Evolutionary conservation across 768 basidiomycete genomes (phyloP).

Genomic region (Termitomyces sp.): DNA sequence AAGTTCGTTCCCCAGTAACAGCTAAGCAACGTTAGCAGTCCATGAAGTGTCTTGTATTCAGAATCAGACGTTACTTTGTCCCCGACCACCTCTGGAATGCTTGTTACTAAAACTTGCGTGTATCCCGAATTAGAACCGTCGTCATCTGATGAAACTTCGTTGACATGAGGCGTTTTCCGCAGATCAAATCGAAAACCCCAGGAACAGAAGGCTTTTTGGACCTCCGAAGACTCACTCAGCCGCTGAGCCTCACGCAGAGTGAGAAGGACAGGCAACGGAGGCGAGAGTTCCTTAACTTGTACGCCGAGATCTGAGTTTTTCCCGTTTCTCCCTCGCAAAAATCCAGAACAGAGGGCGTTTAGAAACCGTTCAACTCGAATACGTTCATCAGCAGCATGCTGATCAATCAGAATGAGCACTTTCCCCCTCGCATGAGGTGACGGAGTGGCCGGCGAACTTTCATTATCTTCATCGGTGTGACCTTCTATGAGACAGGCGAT

Average conservation of each 20-base stretch:
- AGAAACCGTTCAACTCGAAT: slow-evolving; percentile 85
- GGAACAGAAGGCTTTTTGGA: slow-evolving; percentile 43
- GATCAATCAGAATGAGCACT: slow-evolving; percentile 79
- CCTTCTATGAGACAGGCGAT: slow-evolving; percentile 62
- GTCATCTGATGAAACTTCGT: slow-evolving; percentile 18
- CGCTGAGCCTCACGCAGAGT: slow-evolving; percentile 56
- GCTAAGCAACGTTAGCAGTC: slow-evolving; percentile 26
- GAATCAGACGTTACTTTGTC: slow-evolving; percentile 58
- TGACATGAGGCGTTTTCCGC: slow-evolving; percentile 10
- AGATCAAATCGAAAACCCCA: slow-evolving; percentile 68
- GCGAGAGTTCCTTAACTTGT: slow-evolving; percentile 37
- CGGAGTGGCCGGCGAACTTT: slow-evolving; percentile 6
- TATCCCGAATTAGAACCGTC: slow-evolving; percentile 36
- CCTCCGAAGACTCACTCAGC: slow-evolving; percentile 34
- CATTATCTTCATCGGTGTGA: slow-evolving; percentile 8
- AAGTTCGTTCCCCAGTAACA: slow-evolving; percentile 66
- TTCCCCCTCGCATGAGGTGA: slow-evolving; percentile 7
- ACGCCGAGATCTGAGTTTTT: slow-evolving; percentile 22
- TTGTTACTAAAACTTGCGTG: slow-evolving; percentile 56
- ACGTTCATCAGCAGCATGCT: slow-evolving; percentile 98
- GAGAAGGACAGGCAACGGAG: slow-evolving; percentile 57
- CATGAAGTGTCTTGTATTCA: background rate
- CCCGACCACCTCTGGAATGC: slow-evolving; percentile 64
- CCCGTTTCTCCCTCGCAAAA: slow-evolving; percentile 36
- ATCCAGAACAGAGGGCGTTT: slow-evolving; percentile 66